A percentile compares a stretch with the other conserved stretches of the same genome.
These are phyloP conservation scores for Penicillium maclennaniae DNA, from an alignment of 495 filamentous ascomycete species.

Conservation along the genomic window DNA sequence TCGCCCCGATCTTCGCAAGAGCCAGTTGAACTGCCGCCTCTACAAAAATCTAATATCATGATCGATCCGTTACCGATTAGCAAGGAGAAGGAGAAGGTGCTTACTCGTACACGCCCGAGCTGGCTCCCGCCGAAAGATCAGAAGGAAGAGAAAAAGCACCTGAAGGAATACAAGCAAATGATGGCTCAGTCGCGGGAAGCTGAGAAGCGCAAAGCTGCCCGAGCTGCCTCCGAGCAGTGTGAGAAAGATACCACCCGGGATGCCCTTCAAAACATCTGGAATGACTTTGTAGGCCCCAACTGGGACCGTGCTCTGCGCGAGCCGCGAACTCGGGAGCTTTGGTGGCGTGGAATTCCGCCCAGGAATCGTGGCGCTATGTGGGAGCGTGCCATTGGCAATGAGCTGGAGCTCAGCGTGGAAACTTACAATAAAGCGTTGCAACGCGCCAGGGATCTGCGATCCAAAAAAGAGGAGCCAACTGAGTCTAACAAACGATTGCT, in stretches of 20 bases:
- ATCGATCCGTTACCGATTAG: slow-evolving; percentile 94
- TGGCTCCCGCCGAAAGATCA: slow-evolving; percentile 95
- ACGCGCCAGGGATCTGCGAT: slow-evolving; percentile 65
- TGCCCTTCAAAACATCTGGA: slow-evolving; percentile 72
- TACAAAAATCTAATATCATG: slow-evolving; percentile 86
- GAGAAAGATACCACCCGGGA: slow-evolving; percentile 65
- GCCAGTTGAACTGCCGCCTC: slow-evolving; percentile 67
- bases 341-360: slow-evolving; percentile 89
- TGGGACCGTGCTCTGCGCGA: slow-evolving; percentile 76
- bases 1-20: slow-evolving; percentile 55
- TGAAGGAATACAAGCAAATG: slow-evolving; percentile 92
- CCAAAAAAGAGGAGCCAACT: slow-evolving; percentile 38
- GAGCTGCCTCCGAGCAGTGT: slow-evolving; percentile 47
- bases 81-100: slow-evolving; percentile 91
- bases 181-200: slow-evolving; percentile 77
- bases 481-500: slow-evolving; percentile 47
- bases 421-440: slow-evolving; percentile 77
- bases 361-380: slow-evolving; percentile 80
- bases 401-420: slow-evolving; percentile 69
- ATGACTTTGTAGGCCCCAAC: slow-evolving; percentile 79
- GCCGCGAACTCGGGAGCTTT: slow-evolving; percentile 76
- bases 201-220: slow-evolving; percentile 49
- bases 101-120: slow-evolving; percentile 85
- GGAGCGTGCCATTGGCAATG: slow-evolving; percentile 83
- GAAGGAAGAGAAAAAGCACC: slow-evolving; percentile 84